Evolutionary conservation across 1,284 basidiomycete species (phyloP), one percentile per base, ranked within the genome.

Genomic region (Tetrapyrgos nigripes): DNA sequence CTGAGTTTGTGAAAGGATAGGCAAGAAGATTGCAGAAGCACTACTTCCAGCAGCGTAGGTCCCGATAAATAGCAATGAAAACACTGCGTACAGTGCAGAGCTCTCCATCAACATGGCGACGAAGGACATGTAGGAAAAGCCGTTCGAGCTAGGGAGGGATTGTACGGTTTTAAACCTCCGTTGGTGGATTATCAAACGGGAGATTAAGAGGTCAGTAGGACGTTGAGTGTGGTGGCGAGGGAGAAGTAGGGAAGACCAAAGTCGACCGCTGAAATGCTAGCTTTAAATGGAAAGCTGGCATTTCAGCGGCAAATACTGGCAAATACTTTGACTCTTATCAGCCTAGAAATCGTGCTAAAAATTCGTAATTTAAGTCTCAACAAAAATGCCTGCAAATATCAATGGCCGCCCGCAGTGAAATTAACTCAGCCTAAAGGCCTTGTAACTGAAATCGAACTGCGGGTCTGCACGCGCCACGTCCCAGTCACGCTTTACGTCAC

Each of bases 181-280:
- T 35, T 75, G 72, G 60, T 73, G 68, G 50, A 66, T 66, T 27
- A 74, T 65, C 6, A 80, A 66, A 3, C 77, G 75, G 9, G 75
- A 72, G 35, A 80, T 77, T 23, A 78, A 60, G 29, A 73, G 33
- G 78, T 79, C 37, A 76, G 53, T 19, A 78, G 35, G 31, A 79
- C 64, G 64, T 76, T 81, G 56, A 79, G 65, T 14, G 72, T 64
- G 45, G 76, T 66, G 10, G 78, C 72, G 9, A 79, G 66, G 1
- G 62, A 53, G n/a, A 71, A 73, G 56, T 74, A 77, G 13, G 71
- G 61, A 13, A 68, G 28, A 10, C 60, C 67, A 47, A 66, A 68
- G 37, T 62, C 45, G 40, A 71, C 52, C 1, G 64, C 59, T 3
- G n/a, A n/a, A n/a, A n/a, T n/a, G n/a, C n/a, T n/a, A n/a, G n/a